phyloP scores from a whole-genome alignment of 805 yeast species.

The Candida lessepsii region DNA sequence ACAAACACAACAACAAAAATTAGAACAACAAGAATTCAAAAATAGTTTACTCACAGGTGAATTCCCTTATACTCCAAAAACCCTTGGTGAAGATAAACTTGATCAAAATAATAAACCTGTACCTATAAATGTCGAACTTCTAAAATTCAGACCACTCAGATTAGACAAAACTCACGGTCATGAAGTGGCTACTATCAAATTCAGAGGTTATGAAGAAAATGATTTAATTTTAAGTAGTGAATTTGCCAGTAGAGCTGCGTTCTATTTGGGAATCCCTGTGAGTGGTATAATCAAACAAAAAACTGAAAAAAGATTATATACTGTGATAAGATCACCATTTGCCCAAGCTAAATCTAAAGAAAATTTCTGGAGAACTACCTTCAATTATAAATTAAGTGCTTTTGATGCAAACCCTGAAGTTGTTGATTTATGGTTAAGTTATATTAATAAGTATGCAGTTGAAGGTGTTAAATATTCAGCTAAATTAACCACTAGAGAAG shows the following conservation, averaged over 20 bases:
- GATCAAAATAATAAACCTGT: conserved; percentile 49
- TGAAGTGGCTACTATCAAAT: conserved; percentile 70
- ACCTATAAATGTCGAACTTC: conserved; percentile 83
- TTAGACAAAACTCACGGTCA: conserved; percentile 68
- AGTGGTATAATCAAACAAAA: conserved; percentile 68
- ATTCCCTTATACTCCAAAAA: conserved; percentile 32
- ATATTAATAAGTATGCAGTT: conserved; percentile 70
- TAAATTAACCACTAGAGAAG: conserved; percentile 44
- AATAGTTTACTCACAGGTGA: conserved; percentile 26
- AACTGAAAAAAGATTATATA: conserved; percentile 82
- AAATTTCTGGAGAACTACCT: conserved; percentile 87
- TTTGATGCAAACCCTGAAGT: conserved; percentile 87
- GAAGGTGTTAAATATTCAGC: conserved; percentile 86
- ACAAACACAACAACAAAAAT: conserved; percentile 23
- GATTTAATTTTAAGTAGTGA: conserved; percentile 76
- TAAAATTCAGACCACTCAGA: conserved; percentile 76
- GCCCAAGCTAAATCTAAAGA: conserved; percentile 93
- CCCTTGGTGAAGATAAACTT: conserved; percentile 20
- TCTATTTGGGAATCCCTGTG: conserved; percentile 83
- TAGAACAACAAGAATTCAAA: conserved; percentile 27
- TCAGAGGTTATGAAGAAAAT: conserved; percentile 69
- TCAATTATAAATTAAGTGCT: conserved; percentile 66
- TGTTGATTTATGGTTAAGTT: conserved; percentile 77
- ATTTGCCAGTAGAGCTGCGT: conserved; percentile 88
- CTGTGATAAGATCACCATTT: conserved; percentile 90